Evolutionary conservation across 768 basidiomycete genomes (phyloP).

Genomic region (Kwoniella pini): DNA sequence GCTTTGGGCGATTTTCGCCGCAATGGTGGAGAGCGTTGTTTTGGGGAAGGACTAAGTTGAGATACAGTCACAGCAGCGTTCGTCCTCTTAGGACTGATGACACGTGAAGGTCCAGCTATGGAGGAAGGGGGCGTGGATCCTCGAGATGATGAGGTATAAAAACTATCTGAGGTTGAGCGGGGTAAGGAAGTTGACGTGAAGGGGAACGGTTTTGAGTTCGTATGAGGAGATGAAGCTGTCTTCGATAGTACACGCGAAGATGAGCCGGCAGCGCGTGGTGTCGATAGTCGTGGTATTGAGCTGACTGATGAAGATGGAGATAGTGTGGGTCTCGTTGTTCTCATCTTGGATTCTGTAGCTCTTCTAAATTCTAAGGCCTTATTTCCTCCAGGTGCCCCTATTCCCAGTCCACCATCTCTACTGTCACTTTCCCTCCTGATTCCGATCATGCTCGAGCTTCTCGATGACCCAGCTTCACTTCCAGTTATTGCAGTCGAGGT

Average conservation of each 20-base stretch:
- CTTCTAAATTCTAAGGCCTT: not conserved
- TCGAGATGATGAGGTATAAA: not conserved
- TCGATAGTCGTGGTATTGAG: conserved; percentile 1
- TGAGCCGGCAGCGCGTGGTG: not conserved
- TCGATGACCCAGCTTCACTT: not conserved
- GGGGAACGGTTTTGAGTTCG: conserved; percentile 1
- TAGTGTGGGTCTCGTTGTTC: not conserved
- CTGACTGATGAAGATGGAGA: not conserved
- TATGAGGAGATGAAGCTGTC: conserved; percentile 3
- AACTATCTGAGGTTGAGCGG: conserved; percentile 11
- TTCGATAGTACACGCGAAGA: not conserved
- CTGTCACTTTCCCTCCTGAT: not conserved
- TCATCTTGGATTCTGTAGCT: conserved; percentile 1
- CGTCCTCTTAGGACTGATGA: conserved; percentile 4
- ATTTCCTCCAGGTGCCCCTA: conserved; percentile 4
- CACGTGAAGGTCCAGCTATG: conserved; percentile 15
- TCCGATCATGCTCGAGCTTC: not conserved
- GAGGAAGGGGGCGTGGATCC: not conserved
- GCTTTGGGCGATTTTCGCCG: conserved; percentile 18
- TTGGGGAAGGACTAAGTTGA: conserved; percentile 6
- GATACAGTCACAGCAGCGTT: conserved; percentile 4
- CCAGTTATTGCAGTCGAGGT: not conserved
- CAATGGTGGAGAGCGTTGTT: conserved; percentile 2
- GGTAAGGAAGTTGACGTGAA: conserved; percentile 3
- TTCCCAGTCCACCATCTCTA: conserved; percentile 1